These are phyloP conservation scores for Canariomyces notabilis DNA, from an alignment of 2,329 filamentous ascomycete species.

Conservation along the genomic window DNA sequence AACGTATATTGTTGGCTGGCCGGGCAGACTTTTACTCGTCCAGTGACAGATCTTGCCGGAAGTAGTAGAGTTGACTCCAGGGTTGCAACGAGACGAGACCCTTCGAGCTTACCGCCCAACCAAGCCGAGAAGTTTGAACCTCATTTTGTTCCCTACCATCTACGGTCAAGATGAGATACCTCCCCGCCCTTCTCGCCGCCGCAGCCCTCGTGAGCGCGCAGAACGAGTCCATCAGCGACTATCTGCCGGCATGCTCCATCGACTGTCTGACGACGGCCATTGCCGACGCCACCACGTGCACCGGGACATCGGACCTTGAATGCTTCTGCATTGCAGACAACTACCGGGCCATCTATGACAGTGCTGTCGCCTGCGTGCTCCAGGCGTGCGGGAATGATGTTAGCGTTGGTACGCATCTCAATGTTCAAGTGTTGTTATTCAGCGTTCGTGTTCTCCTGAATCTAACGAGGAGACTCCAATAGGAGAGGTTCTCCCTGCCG, in stretches of 20 bases:
- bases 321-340: conserved; percentile 18
- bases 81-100: background rate
- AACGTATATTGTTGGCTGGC: background rate
- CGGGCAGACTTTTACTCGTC: no score
- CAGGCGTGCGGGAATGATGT: conserved; percentile 13
- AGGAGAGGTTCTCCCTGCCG: conserved; percentile 16
- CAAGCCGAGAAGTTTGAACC: background rate
- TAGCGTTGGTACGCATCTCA: conserved; percentile 5
- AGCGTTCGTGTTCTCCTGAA: no score
- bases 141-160: background rate
- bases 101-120: no score
- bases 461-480: no score
- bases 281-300: conserved; percentile 7
- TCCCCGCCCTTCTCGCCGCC: conserved; percentile 7
- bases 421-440: background rate
- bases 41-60: no score
- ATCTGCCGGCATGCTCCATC: conserved; percentile 14
- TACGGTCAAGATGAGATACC: conserved; percentile 13
- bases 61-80: no score
- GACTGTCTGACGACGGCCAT: conserved; percentile 11
- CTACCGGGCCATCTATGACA: conserved; percentile 15
- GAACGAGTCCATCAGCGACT: conserved; percentile 8
- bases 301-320: conserved; percentile 8
- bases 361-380: conserved; percentile 10
- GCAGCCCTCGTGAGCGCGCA: conserved; percentile 7